Evolutionary conservation across 2,329 filamentous ascomycete species (phyloP), one percentile per base, ranked within the genome.

Genomic region (Alternaria sp.): DNA sequence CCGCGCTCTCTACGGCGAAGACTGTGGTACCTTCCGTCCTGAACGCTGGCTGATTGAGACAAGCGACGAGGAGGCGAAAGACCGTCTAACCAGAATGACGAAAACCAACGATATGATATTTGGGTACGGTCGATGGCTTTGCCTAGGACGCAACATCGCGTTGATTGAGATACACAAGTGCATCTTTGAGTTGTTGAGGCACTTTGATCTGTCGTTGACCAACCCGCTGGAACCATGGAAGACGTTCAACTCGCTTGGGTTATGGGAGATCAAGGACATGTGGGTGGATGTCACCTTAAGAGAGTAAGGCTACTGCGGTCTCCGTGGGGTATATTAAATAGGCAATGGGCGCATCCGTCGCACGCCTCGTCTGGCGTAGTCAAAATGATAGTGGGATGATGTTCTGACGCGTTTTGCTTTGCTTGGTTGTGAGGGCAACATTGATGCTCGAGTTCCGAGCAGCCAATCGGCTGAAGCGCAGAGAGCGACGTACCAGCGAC

Each of bases 1-100:
- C 61, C 71, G 61, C 9, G 40, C 57, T 7, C 49, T 79, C 0
- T 80, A 77, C 60, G 78, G 77, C 9, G 66, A 70, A 5, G 84
- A 87, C 61, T 81, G 81, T 0, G 75, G 81, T 5, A 68, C 78
- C 4, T 86, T 85, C 71, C 78, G 82, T 1, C 85, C 85, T 0
- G 85, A 86, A 73, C 74, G 85, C 15, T 87, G 84, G 84, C 67
- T 85, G 4, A 46, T 77, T 4, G 70, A 77, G 11, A 63, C 74
- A 9, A 67, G 46, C 3, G 36, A 58, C 8, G 61, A 61, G 5
- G 66, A 47, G n/a, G 71, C 68, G 25, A 72, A 73, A 28, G 73
- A 73, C 19, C 67, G 71, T 8, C 57, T 78, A 19, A 66, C 68
- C 15, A 61, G 65, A 11, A 81, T 81, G 79, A 65, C 63, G 19